phyloP scores from a whole-genome alignment of 2,329 filamentous ascomycete genomes.

The Nannizziopsis barbatae region DNA sequence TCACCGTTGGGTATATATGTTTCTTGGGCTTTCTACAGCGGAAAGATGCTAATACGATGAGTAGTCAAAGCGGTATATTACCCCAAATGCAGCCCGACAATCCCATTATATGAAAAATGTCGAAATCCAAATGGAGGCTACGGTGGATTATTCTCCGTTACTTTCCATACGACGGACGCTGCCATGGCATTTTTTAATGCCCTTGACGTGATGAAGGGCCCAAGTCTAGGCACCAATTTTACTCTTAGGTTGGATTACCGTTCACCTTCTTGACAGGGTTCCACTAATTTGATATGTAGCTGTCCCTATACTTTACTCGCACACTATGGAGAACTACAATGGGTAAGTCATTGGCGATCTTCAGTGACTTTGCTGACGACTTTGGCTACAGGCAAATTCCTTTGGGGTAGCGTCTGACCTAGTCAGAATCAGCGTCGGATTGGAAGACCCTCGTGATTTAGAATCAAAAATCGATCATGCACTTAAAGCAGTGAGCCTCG shows the following conservation, averaged over 20 bases:
- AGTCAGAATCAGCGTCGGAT: constrained; percentile 75
- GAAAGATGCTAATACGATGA: constrained; percentile 5
- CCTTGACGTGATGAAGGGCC: constrained; percentile 81
- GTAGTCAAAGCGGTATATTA: constrained; percentile 73
- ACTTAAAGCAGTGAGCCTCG: constrained; percentile 43
- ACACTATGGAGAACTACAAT: constrained; percentile 85
- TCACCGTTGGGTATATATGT: constrained; percentile 44
- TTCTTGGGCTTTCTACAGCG: neutral
- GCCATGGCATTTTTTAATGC: constrained; percentile 76
- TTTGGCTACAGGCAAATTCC: constrained; percentile 46
- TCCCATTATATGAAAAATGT: constrained; percentile 65
- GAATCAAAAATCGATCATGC: constrained; percentile 54
- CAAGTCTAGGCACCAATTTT: constrained; percentile 93
- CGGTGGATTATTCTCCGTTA: constrained; percentile 76
- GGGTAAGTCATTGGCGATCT: constrained; percentile 44
- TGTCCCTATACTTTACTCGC: constrained; percentile 86
- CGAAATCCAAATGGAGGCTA: constrained; percentile 67
- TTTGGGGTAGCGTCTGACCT: constrained; percentile 71
- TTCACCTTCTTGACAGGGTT: neutral
- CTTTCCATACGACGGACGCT: constrained; percentile 58
- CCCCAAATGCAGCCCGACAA: constrained; percentile 64
- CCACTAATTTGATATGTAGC: constrained; percentile 26
- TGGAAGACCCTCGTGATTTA: constrained; percentile 65
- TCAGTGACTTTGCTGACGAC: neutral
- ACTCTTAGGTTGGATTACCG: constrained; percentile 52